These are phyloP conservation scores for Nigrograna mackinnonii DNA, from an alignment of 2,329 filamentous ascomycete species.

Conservation along the genomic window DNA sequence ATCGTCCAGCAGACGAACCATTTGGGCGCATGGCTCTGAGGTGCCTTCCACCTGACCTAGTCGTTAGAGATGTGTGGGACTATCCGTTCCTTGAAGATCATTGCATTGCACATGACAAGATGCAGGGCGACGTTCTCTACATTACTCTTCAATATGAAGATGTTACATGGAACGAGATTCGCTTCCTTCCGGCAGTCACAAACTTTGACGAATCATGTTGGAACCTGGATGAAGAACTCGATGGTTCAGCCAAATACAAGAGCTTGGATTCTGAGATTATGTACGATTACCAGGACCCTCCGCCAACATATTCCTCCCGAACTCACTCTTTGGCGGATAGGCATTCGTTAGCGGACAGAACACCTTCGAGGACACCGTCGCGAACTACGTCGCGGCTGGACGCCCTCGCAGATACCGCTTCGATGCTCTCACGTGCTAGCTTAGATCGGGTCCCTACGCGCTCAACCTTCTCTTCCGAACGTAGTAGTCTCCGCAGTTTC, in stretches of 20 bases:
- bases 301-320: slow-evolving; percentile 44
- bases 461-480: slow-evolving; percentile 34
- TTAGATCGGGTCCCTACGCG: slow-evolving; percentile 31
- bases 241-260: slow-evolving; percentile 39
- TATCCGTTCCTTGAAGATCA: slow-evolving; percentile 45
- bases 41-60: slow-evolving; percentile 34
- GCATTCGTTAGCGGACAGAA: slow-evolving; percentile 1
- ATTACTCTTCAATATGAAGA: slow-evolving; percentile 44
- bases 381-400: slow-evolving; percentile 35
- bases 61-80: slow-evolving; percentile 41
- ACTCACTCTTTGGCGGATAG: slow-evolving; percentile 43
- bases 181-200: slow-evolving; percentile 34
- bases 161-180: slow-evolving; percentile 44
- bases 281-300: slow-evolving; percentile 47
- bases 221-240: slow-evolving; percentile 43
- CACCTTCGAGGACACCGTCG: slow-evolving; percentile 25
- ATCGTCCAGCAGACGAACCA: slow-evolving; percentile 41
- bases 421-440: slow-evolving; percentile 30
- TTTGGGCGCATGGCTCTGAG: slow-evolving; percentile 44
- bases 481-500: slow-evolving; percentile 41
- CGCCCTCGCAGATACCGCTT: slow-evolving; percentile 41
- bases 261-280: slow-evolving; percentile 44
- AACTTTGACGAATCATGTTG: slow-evolving; percentile 42
- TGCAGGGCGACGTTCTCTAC: slow-evolving; percentile 45
- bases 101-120: slow-evolving; percentile 46